Evolutionary conservation across 164 flowering plant species (phyloP), one percentile per base, ranked within the genome.

Genomic region (Dillenia suffruticosa): DNA sequence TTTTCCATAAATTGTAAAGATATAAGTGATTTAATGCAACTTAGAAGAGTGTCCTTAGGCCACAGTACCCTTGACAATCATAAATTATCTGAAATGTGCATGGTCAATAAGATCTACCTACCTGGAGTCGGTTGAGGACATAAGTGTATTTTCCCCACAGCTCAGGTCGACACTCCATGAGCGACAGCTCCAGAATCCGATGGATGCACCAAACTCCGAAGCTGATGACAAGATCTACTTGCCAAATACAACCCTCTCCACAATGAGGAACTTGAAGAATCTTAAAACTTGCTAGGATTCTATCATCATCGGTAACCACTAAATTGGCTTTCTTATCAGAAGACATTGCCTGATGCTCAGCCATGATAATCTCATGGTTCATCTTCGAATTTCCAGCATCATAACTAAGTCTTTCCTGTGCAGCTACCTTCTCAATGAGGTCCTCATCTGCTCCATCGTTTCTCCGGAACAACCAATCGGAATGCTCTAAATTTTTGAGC

Each of bases 181-280:
- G 82, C 46, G 99, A 88, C 47, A 94, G 82, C 58, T 86, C 96
- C 64, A 94, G 86, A 49, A 94, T 69, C 68, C 96, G 78, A 57
- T 83, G 99, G 54, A 89, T 84, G 81, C 97, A 89, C 97, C 97
- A 94, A 11, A 94, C 96, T 4, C 99, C 99, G 61, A 94, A 94
- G 78, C 97, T 91, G 50, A 86, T 66, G 13, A 94, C 69, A 57
- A 94, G 69, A 71, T 86, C 92, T 43, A 66, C 73, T 69, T 61
- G 77, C 92, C 94, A 91, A 47, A 89, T 71, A 72, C 99, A 94
- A 7, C 84, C 87, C 47, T 94, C 97, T 7, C 96, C 97, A 65
- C 98, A 91, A 57, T 81, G 66, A 61, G 97, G 93, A 66, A 88
- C 74, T 2, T 86, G 76, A 17, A 85, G 70, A 49, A 77, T 70